These are phyloP conservation scores for Staphylotrichum longicolle DNA, from an alignment of 495 filamentous ascomycete species.

Conservation along the genomic window DNA sequence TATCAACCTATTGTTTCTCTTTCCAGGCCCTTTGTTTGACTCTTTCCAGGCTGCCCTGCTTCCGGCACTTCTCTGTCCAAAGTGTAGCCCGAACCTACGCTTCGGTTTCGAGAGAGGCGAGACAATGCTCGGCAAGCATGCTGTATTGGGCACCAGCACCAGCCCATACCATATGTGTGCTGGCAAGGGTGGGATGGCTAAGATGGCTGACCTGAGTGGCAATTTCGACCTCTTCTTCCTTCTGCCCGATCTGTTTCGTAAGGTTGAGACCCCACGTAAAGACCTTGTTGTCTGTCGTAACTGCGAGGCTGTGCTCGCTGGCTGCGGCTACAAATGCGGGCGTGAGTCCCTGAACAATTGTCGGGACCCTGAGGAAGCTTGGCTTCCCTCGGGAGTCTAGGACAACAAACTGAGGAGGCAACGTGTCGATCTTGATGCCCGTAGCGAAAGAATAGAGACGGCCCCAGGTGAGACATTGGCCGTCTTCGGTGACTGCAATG, in stretches of 20 bases:
- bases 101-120: too few relatives aligned
- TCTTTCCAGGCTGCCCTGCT: too few relatives aligned
- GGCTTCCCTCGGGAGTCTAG: slow-evolving; percentile 31
- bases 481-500: slow-evolving; percentile 43
- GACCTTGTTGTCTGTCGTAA: slow-evolving; percentile 54
- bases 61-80: too few relatives aligned
- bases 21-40: not conserved
- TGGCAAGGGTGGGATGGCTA: slow-evolving; percentile 57
- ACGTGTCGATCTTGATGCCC: slow-evolving; percentile 56
- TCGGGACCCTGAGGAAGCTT: slow-evolving; percentile 21
- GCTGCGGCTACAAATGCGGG: slow-evolving; percentile 43
- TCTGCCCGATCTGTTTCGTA: slow-evolving; percentile 63
- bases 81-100: too few relatives aligned
- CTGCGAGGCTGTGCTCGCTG: slow-evolving; percentile 57
- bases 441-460: slow-evolving; percentile 42
- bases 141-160: slow-evolving; percentile 64
- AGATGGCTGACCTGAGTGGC: slow-evolving; percentile 47
- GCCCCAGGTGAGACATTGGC: slow-evolving; percentile 14
- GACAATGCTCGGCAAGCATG: slow-evolving; percentile 42
- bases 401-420: slow-evolving; percentile 39
- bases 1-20: not conserved
- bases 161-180: slow-evolving; percentile 52
- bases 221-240: slow-evolving; percentile 51
- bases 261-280: slow-evolving; percentile 69
- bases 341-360: slow-evolving; percentile 23